Percentiles rank a stretch among this genome's conserved stretches.
These are phyloP conservation scores for Wallacemonas sp. DNA, from an alignment of 208 protist genomes.

Conservation along the genomic window DNA sequence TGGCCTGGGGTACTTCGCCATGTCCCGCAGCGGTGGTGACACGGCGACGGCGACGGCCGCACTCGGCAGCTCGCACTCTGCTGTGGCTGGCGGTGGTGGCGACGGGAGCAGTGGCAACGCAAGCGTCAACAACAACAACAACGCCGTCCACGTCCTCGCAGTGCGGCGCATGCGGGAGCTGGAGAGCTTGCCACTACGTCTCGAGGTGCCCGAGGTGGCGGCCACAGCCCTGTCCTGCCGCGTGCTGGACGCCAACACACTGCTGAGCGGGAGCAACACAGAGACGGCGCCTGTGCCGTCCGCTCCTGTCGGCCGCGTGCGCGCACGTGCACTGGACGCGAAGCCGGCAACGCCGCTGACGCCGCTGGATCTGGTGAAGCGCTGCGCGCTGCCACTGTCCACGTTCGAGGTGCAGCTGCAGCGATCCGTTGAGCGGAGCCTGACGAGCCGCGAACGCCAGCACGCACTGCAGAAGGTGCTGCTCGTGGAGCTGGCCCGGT, in stretches of 20 bases:
- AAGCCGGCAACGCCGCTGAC: too few relatives aligned
- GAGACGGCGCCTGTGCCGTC: too few relatives aligned
- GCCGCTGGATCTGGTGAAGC: constrained; percentile 5
- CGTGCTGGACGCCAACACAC: neutral
- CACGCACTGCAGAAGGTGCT: constrained; percentile 54
- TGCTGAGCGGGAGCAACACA: neutral
- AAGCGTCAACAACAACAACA: neutral
- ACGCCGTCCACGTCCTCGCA: constrained; percentile 19
- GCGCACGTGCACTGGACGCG: too few relatives aligned
- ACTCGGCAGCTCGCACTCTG: neutral
- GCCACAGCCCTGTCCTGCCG: neutral
- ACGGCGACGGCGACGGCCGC: neutral
- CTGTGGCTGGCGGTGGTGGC: neutral
- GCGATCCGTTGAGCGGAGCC: constrained; percentile 41
- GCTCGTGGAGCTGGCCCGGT: constrained; percentile 28
- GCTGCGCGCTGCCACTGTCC: constrained; percentile 17
- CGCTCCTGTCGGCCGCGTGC: too few relatives aligned
- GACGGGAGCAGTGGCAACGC: neutral
- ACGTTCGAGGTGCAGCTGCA: constrained; percentile 36
- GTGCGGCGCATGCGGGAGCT: constrained; percentile 31
- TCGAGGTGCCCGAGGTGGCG: neutral
- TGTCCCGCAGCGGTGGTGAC: neutral
- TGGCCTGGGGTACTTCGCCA: constrained; percentile 25
- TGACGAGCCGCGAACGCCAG: constrained; percentile 46
- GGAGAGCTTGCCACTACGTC: neutral